These are phyloP conservation scores for Teratosphaeria nubilosa DNA, from an alignment of 2,329 filamentous ascomycete species.

Conservation along the genomic window DNA sequence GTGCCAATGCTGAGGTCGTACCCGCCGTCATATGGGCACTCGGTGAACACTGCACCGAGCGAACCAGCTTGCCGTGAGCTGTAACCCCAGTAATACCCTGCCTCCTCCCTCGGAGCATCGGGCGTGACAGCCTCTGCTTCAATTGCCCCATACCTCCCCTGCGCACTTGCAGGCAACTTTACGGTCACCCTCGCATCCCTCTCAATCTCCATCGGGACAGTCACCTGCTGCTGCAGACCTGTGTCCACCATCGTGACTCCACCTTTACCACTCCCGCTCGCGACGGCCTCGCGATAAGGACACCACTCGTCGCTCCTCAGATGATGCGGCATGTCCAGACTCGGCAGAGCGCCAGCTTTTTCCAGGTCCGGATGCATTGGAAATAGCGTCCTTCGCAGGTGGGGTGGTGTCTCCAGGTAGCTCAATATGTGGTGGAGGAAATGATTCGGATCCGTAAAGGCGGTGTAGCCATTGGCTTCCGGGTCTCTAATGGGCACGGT, in stretches of 20 bases:
- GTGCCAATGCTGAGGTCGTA: conserved; percentile 80
- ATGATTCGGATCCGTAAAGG: conserved; percentile 64
- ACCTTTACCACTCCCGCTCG: conserved; percentile 35
- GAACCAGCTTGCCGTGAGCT: conserved; percentile 55
- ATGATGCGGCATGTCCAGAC: conserved; percentile 78
- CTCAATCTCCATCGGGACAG: conserved; percentile 53
- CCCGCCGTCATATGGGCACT: conserved; percentile 62
- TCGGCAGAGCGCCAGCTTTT: conserved; percentile 62
- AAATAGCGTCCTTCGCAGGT: conserved; percentile 67
- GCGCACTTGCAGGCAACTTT: conserved; percentile 40
- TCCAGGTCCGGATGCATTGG: conserved; percentile 68
- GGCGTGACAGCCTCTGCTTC: conserved; percentile 56
- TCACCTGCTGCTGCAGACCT: conserved; percentile 38
- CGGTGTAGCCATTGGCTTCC: conserved; percentile 47
- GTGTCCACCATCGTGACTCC: conserved; percentile 41
- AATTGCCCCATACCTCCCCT: conserved; percentile 12
- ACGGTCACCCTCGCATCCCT: conserved; percentile 65
- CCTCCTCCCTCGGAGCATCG: conserved; percentile 58
- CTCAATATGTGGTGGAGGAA: conserved; percentile 70
- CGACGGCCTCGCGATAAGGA: conserved; percentile 68
- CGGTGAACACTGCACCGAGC: conserved; percentile 66
- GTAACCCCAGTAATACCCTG: conserved; percentile 83
- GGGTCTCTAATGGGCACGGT: conserved; percentile 23
- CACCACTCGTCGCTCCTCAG: conserved; percentile 67
- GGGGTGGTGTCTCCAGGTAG: conserved; percentile 76